A percentile compares a stretch with the other conserved stretches of the same genome.
phyloP scores from a whole-genome alignment of 345 rosid species.

The Lumnitzera littorea region DNA sequence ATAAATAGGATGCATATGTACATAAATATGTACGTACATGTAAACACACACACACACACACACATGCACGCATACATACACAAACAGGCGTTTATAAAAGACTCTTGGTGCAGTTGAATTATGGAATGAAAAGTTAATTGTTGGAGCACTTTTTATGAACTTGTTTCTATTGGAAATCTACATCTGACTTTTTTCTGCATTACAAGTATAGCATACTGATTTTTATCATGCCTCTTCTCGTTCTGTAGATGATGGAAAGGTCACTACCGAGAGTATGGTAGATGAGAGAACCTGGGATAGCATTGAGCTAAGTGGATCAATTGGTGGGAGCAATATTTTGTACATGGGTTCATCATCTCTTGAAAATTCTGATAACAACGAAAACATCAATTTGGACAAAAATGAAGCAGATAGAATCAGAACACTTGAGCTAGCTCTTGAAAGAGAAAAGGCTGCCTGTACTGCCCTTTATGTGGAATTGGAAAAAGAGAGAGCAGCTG shows the following conservation, averaged over 20 bases:
- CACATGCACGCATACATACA: too few species aligned
- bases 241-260: conserved; percentile 23
- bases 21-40: too few species aligned
- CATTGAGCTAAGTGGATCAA: conserved; percentile 21
- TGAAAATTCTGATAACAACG: conserved; percentile 11
- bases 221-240: conserved; percentile 4
- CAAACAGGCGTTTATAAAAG: too few species aligned
- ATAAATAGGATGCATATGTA: not conserved
- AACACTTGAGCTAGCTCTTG: conserved; percentile 43
- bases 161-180: too few species aligned
- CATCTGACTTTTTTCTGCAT: too few species aligned
- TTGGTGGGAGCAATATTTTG: conserved; percentile 15
- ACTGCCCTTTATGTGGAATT: conserved; percentile 50
- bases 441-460: conserved; percentile 40
- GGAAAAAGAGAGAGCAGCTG: conserved; percentile 79
- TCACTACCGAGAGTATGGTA: conserved; percentile 12
- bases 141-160: too few species aligned
- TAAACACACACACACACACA: too few species aligned
- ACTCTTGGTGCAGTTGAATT: too few species aligned
- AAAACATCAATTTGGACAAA: conserved; percentile 6
- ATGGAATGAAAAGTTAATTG: too few species aligned
- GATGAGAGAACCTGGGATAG: conserved; percentile 15
- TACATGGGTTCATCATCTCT: conserved; percentile 16
- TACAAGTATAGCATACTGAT: conserved; percentile 8
- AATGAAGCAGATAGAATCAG: conserved; percentile 26